These are phyloP conservation scores for Microcyclosporella mali DNA, from an alignment of 2,329 filamentous ascomycete species.

Conservation along the genomic window DNA sequence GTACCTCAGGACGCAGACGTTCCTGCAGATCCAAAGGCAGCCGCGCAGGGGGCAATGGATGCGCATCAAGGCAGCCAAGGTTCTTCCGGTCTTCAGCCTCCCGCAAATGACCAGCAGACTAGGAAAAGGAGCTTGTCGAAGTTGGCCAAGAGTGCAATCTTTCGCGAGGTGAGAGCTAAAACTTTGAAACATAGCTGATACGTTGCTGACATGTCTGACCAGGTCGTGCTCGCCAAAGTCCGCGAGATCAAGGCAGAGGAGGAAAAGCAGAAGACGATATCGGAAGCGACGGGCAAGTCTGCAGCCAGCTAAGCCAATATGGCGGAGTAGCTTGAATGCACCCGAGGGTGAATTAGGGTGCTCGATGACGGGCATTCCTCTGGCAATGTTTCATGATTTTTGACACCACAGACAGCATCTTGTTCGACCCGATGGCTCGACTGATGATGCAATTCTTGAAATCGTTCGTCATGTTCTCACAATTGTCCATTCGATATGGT, in stretches of 20 bases:
- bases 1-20: slow-evolving; percentile 54
- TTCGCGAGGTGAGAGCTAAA: slow-evolving; percentile 65
- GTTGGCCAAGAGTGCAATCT: slow-evolving; percentile 65
- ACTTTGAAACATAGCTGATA: background rate
- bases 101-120: slow-evolving; percentile 20
- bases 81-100: slow-evolving; percentile 13
- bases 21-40: slow-evolving; percentile 55
- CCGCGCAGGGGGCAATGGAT: background rate
- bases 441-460: no score
- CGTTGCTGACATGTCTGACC: slow-evolving; percentile 6
- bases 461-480: no score
- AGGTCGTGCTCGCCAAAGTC: slow-evolving; percentile 76
- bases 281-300: slow-evolving; percentile 15
- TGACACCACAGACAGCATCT: no score
- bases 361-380: no score
- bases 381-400: no score
- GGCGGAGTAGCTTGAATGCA: no score
- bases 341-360: no score
- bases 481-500: no score
- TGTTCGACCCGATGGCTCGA: no score
- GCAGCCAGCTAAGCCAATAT: background rate
- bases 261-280: slow-evolving; percentile 41
- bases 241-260: slow-evolving; percentile 85
- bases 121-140: slow-evolving; percentile 52
- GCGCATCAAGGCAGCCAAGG: slow-evolving; percentile 5